These are phyloP conservation scores for Mortierella sp. DNA, from an alignment of 371 early-diverging fungal species.

Conservation along the genomic window DNA sequence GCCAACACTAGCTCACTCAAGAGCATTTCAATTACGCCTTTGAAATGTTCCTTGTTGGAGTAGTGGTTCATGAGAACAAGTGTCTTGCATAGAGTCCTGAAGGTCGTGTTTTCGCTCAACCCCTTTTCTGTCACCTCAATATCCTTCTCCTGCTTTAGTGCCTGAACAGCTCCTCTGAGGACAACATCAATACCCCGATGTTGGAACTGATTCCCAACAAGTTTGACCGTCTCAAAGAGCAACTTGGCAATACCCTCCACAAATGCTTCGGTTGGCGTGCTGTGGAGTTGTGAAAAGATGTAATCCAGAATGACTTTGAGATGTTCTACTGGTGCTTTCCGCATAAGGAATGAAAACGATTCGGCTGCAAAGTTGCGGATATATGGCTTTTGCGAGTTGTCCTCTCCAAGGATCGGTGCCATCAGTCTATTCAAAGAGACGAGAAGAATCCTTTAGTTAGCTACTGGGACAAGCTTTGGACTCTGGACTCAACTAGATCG, in stretches of 20 bases:
- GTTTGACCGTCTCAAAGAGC: constrained; percentile 84
- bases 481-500: background rate
- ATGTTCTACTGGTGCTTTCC: constrained; percentile 74
- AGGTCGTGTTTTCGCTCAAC: constrained; percentile 35
- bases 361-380: constrained; percentile 93
- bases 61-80: constrained; percentile 68
- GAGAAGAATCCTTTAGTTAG: background rate
- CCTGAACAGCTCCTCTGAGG: constrained; percentile 38
- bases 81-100: constrained; percentile 55
- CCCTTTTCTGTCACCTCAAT: constrained; percentile 28
- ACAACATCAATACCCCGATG: constrained; percentile 44
- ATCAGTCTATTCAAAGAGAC: constrained; percentile 59
- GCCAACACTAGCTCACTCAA: constrained; percentile 57
- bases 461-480: background rate
- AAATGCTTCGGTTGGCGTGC: constrained; percentile 62
- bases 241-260: constrained; percentile 81
- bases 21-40: constrained; percentile 61
- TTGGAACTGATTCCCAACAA: constrained; percentile 48
- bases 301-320: constrained; percentile 63
- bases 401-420: constrained; percentile 74
- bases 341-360: constrained; percentile 88
- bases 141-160: constrained; percentile 37
- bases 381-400: constrained; percentile 70
- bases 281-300: constrained; percentile 67
- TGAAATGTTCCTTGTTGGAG: constrained; percentile 61